Conservation (phyloP, 73 alveolate species). For the Paramecium sexaurelia region DNA sequence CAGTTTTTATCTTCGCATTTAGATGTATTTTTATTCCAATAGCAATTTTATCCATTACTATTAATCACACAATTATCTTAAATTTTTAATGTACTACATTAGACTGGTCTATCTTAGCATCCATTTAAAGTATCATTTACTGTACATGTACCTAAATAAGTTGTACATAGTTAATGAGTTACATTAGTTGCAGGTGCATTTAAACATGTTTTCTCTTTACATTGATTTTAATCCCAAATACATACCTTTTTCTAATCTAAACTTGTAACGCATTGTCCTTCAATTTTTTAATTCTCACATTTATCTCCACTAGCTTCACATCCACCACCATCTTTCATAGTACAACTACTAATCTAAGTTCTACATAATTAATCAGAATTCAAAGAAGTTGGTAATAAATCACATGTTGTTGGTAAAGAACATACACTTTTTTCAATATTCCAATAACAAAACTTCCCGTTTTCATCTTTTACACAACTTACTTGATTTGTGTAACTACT, state of each 20-base stretch:
- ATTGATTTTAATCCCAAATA: not conserved
- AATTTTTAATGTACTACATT: not conserved
- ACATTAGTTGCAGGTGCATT: not conserved
- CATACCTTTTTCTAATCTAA: not conserved
- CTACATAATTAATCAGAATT: not conserved
- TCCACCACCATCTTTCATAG: slow-evolving; percentile 27
- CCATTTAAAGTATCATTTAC: slow-evolving; percentile 9
- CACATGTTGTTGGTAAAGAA: not conserved
- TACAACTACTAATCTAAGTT: not conserved
- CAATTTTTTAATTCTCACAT: not conserved
- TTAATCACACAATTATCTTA: not conserved
- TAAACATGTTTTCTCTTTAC: slow-evolving; percentile 7
- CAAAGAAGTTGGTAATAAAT: not conserved
- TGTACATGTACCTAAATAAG: not conserved
- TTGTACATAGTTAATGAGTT: not conserved
- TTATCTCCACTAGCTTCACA: not conserved
- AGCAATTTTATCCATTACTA: not conserved
- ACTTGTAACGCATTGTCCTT: not conserved
- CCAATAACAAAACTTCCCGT: slow-evolving; percentile 30
- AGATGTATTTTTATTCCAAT: not conserved
- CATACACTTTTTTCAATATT: not conserved
- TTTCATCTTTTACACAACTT: not conserved
- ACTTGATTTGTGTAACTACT: not conserved
- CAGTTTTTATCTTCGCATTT: not conserved
- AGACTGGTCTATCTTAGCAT: not conserved